Percentiles rank a stretch among this genome's conserved stretches.
These are phyloP conservation scores for Trypanosomatidae sp. DNA, from an alignment of 208 protist species.

Conservation along the genomic window DNA sequence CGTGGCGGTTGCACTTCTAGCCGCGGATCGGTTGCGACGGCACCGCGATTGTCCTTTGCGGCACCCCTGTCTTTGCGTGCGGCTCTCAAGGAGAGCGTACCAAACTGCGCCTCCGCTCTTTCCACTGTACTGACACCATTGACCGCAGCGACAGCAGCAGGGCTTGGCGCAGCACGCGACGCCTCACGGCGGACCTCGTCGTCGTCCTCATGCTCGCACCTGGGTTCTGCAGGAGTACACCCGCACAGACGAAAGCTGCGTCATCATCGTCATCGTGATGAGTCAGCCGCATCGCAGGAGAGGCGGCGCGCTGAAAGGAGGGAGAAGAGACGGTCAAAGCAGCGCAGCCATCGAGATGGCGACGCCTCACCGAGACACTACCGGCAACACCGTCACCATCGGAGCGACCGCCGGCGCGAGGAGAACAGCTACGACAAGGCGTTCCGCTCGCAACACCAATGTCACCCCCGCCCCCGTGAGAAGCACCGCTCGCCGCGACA, in stretches of 20 bases:
- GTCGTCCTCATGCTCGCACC: not conserved
- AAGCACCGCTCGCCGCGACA: not conserved
- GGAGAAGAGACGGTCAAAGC: not conserved
- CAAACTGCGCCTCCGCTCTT: not conserved
- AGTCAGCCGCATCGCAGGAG: not conserved
- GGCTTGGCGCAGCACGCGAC: not conserved
- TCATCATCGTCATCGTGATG: not conserved
- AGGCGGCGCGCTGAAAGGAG: not conserved
- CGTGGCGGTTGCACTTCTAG: not conserved
- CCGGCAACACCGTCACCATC: not conserved
- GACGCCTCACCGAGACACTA: not conserved
- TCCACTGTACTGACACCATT: not conserved
- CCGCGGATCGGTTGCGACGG: not conserved
- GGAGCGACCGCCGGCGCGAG: not conserved
- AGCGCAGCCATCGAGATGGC: not conserved
- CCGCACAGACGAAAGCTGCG: not conserved
- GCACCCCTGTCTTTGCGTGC: not conserved
- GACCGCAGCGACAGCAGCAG: not conserved
- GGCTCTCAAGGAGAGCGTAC: not conserved
- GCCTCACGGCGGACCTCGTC: not conserved
- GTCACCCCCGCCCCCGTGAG: not conserved
- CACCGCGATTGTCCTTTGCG: not conserved
- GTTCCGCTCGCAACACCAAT: conserved; percentile 3
- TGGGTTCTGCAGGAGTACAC: not conserved
- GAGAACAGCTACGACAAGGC: not conserved